phyloP scores from a whole-genome alignment of 805 yeast species.

The Myxozyma udenii region DNA sequence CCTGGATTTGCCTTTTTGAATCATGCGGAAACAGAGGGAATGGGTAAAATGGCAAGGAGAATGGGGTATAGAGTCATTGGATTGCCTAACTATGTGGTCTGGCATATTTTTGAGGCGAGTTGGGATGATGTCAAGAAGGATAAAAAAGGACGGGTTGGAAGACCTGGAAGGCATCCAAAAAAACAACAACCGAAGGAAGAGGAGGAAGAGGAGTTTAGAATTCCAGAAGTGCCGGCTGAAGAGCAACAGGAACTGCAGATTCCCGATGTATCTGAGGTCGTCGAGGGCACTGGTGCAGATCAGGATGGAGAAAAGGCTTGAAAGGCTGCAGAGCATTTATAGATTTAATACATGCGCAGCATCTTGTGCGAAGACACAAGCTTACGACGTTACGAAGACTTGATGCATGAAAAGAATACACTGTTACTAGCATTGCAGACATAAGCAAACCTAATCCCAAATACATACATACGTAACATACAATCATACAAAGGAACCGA shows the following conservation, averaged over 20 bases:
- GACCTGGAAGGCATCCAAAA: conserved; percentile 6
- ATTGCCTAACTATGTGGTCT: conserved; percentile 80
- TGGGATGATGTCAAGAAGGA: conserved; percentile 13
- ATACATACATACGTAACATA: no score
- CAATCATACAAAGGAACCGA: no score
- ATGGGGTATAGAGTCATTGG: conserved; percentile 87
- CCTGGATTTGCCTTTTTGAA: conserved; percentile 95
- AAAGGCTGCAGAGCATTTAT: no score
- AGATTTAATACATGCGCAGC: no score
- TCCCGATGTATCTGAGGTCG: neutral
- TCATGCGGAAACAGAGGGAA: conserved; percentile 97
- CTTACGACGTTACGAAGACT: no score
- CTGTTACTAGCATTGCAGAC: no score
- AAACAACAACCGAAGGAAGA: conserved; percentile 56
- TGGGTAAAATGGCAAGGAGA: conserved; percentile 64
- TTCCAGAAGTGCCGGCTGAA: conserved; percentile 1
- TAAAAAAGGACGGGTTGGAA: conserved; percentile 1
- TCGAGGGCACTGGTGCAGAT: no score
- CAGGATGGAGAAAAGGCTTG: no score
- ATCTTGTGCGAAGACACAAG: no score
- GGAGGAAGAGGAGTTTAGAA: conserved; percentile 41
- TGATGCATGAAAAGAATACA: no score
- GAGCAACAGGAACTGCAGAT: neutral
- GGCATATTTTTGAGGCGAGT: conserved; percentile 60
- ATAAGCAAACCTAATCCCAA: no score